These are phyloP conservation scores for Wickerhamiella domercqiae DNA, from an alignment of 805 yeast genomes.

Conservation along the genomic window DNA sequence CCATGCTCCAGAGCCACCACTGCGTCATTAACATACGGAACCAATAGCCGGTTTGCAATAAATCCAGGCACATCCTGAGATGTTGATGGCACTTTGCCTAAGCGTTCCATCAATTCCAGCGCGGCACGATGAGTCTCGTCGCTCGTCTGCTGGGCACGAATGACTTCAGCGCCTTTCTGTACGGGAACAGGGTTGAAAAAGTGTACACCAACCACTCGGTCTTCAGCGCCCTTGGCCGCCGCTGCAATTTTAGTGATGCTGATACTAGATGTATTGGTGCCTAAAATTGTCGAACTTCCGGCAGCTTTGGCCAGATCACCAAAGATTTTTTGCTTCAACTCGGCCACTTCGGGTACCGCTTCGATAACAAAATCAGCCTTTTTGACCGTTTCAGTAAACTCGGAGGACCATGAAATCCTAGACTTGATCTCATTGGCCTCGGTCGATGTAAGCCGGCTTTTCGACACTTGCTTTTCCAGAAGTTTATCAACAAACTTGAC, in stretches of 20 bases:
- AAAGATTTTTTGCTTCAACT: conserved; percentile 25
- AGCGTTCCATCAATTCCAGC: conserved; percentile 20
- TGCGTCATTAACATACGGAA: conserved; percentile 31
- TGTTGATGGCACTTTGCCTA: conserved; percentile 26
- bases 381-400: conserved; percentile 17
- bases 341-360: conserved; percentile 30
- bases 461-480: conserved; percentile 23
- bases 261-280: conserved; percentile 30
- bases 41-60: conserved; percentile 28
- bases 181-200: conserved; percentile 33
- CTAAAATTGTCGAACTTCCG: conserved; percentile 22
- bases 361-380: conserved; percentile 28
- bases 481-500: conserved; percentile 23
- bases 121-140: conserved; percentile 21
- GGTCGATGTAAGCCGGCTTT: conserved; percentile 20
- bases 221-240: conserved; percentile 26
- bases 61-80: conserved; percentile 29
- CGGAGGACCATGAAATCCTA: conserved; percentile 18
- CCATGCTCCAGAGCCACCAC: conserved; percentile 26
- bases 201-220: conserved; percentile 29
- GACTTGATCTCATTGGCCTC: conserved; percentile 20
- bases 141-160: conserved; percentile 28
- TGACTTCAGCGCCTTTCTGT: conserved; percentile 30
- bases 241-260: conserved; percentile 30
- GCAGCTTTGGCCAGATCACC: conserved; percentile 18